A percentile compares a stretch with the other conserved stretches of the same genome.
Conservation (phyloP, 305 asterid species). For the Fraxinus albicans region DNA sequence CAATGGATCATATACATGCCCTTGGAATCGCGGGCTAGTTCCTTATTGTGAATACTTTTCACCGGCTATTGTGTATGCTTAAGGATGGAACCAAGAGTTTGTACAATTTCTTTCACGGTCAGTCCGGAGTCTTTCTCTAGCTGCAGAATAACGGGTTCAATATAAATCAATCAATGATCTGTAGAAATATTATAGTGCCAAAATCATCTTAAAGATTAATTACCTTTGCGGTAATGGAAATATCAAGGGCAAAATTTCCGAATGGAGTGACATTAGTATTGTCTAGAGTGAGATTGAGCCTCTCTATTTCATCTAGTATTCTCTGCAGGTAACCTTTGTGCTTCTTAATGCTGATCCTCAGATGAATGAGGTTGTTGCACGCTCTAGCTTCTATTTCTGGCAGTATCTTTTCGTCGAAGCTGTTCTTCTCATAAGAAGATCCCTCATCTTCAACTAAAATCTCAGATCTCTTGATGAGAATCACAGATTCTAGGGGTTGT, state of each 20-base stretch:
- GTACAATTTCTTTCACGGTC: constrained; percentile 37
- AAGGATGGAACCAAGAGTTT: constrained; percentile 32
- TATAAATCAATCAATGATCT: neutral
- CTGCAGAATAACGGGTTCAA: constrained; percentile 15
- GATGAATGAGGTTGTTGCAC: constrained; percentile 31
- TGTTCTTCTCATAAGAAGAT: constrained; percentile 32
- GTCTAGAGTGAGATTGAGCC: constrained; percentile 32
- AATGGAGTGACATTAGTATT: constrained; percentile 36
- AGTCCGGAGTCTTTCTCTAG: constrained; percentile 39
- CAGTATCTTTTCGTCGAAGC: constrained; percentile 26
- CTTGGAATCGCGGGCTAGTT: neutral
- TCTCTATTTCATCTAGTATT: constrained; percentile 37
- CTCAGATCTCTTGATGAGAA: constrained; percentile 39
- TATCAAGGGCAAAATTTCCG: constrained; percentile 36
- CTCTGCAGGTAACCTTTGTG: constrained; percentile 29
- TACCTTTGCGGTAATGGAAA: constrained; percentile 51
- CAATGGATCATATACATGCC: neutral
- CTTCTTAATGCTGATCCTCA: constrained; percentile 38
- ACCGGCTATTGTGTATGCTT: neutral
- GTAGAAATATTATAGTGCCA: no score
- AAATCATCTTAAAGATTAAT: neutral
- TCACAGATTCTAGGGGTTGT: constrained; percentile 28
- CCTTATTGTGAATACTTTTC: neutral
- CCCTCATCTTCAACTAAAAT: constrained; percentile 38
- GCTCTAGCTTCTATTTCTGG: constrained; percentile 42